phyloP scores from a whole-genome alignment of 768 basidiomycete genomes.

The Pleurotus ostreatus region DNA sequence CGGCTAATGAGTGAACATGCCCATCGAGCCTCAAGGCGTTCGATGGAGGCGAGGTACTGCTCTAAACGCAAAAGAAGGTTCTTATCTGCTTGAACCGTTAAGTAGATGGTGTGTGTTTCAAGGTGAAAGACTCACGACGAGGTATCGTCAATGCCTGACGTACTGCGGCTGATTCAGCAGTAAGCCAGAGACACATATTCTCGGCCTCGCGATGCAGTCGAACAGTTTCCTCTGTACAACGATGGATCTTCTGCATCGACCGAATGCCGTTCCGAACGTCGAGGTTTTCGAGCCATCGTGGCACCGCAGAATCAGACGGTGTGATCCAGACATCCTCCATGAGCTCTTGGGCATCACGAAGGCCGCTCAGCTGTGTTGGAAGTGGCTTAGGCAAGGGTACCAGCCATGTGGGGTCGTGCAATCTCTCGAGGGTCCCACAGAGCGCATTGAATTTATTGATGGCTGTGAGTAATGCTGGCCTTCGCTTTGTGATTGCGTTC shows the following conservation, averaged over 20 bases:
- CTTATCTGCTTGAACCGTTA: no score
- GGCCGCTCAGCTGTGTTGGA: slow-evolving; percentile 21
- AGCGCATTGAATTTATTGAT: slow-evolving; percentile 26
- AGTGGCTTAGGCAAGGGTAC: slow-evolving; percentile 30
- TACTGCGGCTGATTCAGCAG: slow-evolving; percentile 21
- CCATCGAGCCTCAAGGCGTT: no score
- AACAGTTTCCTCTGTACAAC: slow-evolving; percentile 24
- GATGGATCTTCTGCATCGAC: slow-evolving; percentile 20
- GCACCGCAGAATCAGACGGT: slow-evolving; percentile 8
- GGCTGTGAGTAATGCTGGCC: slow-evolving; percentile 22
- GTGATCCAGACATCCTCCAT: slow-evolving; percentile 36
- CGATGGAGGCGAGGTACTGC: no score
- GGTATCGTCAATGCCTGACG: no score
- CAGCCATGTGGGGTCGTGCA: slow-evolving; percentile 16
- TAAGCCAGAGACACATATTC: slow-evolving; percentile 32
- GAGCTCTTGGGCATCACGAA: slow-evolving; percentile 20
- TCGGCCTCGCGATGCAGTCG: slow-evolving; percentile 23
- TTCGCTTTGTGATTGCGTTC: slow-evolving; percentile 25
- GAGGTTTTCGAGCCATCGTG: slow-evolving; percentile 28
- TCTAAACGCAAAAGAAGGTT: no score
- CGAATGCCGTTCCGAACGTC: slow-evolving; percentile 17
- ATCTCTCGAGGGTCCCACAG: slow-evolving; percentile 19
- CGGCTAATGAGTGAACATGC: no score
- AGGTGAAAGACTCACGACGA: no score
- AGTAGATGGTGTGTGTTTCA: no score